Evolutionary conservation across 2,329 filamentous ascomycete species (phyloP).

Genomic region (Thielaviopsis ethacetica): DNA sequence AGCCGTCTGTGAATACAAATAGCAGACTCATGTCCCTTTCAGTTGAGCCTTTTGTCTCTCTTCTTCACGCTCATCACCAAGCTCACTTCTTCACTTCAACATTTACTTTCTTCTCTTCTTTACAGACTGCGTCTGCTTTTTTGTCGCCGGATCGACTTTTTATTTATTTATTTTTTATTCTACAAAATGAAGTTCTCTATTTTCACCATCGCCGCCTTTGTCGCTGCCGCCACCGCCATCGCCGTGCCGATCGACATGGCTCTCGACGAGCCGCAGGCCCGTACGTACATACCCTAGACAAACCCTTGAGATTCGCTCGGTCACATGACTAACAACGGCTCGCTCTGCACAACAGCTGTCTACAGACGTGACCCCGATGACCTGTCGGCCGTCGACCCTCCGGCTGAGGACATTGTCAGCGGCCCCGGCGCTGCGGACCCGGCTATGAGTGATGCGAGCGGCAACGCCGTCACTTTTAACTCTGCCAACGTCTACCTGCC

Average conservation of each 20-base stretch:
- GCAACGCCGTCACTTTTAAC: slow-evolving; percentile 30
- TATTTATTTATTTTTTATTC: slow-evolving; percentile 7
- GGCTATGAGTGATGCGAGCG: slow-evolving; percentile 30
- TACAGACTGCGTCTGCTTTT: slow-evolving; percentile 12
- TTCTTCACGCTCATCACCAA: slow-evolving; percentile 12
- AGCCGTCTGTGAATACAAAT: not conserved
- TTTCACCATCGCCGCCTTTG: slow-evolving; percentile 29
- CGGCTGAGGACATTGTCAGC: slow-evolving; percentile 5
- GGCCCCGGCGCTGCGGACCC: slow-evolving; percentile 22
- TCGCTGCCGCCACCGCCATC: slow-evolving; percentile 28
- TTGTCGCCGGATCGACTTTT: slow-evolving; percentile 11
- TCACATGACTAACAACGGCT: slow-evolving; percentile 9
- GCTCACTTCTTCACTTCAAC: slow-evolving; percentile 12
- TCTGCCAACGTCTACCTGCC: slow-evolving; percentile 26
- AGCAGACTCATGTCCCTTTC: slow-evolving; percentile 9
- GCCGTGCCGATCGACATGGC: slow-evolving; percentile 11
- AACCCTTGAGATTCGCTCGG: no score
- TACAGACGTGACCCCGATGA: slow-evolving; percentile 19
- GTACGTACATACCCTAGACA: not conserved
- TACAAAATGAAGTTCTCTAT: slow-evolving; percentile 37
- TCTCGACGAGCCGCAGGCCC: not conserved
- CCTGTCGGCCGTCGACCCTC: slow-evolving; percentile 1
- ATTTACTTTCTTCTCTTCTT: slow-evolving; percentile 9
- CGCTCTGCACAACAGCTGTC: slow-evolving; percentile 17
- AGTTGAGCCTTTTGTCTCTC: not conserved